Conservation (phyloP, 306 rosid species). For the Medicago ruthenica region DNA sequence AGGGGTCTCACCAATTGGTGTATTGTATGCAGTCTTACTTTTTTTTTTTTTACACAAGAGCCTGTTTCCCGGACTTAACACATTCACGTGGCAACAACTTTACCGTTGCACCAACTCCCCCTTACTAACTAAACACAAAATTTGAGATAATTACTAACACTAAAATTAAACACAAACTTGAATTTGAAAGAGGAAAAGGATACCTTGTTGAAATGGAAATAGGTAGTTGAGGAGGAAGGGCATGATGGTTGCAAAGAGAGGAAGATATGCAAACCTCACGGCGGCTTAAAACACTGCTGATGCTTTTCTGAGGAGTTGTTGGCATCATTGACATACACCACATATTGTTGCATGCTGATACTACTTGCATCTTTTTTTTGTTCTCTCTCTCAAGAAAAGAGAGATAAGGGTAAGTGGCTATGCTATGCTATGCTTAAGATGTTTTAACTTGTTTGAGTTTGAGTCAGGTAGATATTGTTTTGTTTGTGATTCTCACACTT, state of each 20-base stretch:
- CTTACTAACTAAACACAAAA: too few relatives aligned
- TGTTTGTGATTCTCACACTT: background rate
- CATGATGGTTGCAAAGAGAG: conserved; percentile 53
- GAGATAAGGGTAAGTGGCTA: conserved; percentile 36
- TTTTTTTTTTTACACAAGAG: too few relatives aligned
- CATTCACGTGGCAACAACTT: too few relatives aligned
- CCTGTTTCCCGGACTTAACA: too few relatives aligned
- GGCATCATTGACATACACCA: conserved; percentile 45
- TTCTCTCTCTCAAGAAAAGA: background rate
- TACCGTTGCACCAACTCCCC: too few relatives aligned
- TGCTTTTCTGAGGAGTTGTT: conserved; percentile 31
- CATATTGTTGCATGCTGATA: conserved; percentile 62
- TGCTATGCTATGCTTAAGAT: background rate
- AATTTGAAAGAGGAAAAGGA: background rate
- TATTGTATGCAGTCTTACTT: too few relatives aligned
- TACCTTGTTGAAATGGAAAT: conserved; percentile 70
- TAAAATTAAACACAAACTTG: background rate
- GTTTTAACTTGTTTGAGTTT: background rate
- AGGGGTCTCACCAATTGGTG: too few relatives aligned
- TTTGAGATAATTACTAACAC: background rate
- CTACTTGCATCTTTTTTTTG: conserved; percentile 60
- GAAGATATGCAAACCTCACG: conserved; percentile 77
- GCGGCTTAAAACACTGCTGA: conserved; percentile 50
- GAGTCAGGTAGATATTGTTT: conserved; percentile 1
- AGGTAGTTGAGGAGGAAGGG: conserved; percentile 49